These are phyloP conservation scores for Francoa sonchifolia DNA, from an alignment of 441 rosid genomes.

Conservation along the genomic window DNA sequence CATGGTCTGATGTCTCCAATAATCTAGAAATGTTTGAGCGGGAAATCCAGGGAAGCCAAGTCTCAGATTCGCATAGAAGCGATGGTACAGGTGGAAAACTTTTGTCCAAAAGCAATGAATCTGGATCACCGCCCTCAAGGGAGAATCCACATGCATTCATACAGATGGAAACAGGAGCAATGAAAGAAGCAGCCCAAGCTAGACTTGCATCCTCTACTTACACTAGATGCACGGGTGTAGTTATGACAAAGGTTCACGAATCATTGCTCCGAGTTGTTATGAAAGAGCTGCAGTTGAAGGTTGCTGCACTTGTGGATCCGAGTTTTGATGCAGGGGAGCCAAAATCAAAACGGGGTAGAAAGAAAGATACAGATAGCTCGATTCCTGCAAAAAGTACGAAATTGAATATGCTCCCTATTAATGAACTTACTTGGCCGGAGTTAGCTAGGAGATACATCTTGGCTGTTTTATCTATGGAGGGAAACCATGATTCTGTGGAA, in stretches of 20 bases:
- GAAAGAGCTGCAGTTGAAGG: slow-evolving; percentile 81
- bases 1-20: slow-evolving; percentile 37
- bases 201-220: slow-evolving; percentile 24
- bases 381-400: slow-evolving; percentile 49
- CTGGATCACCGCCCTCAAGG: slow-evolving; percentile 15
- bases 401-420: slow-evolving; percentile 70
- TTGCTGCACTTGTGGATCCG: slow-evolving; percentile 83
- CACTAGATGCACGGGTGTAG: slow-evolving; percentile 34
- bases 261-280: slow-evolving; percentile 60
- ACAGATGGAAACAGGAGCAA: slow-evolving; percentile 30
- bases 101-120: slow-evolving; percentile 22
- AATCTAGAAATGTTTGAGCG: slow-evolving; percentile 23
- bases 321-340: slow-evolving; percentile 79
- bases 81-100: slow-evolving; percentile 20
- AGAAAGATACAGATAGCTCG: slow-evolving; percentile 58
- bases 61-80: slow-evolving; percentile 16
- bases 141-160: slow-evolving; percentile 28
- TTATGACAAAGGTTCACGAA: slow-evolving; percentile 54
- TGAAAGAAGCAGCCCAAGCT: slow-evolving; percentile 28
- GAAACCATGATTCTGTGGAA: slow-evolving; percentile 82
- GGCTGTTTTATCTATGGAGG: slow-evolving; percentile 77
- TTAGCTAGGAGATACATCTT: slow-evolving; percentile 77
- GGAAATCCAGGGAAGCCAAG: slow-evolving; percentile 26
- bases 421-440: slow-evolving; percentile 94
- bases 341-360: slow-evolving; percentile 74